Percentiles rank a stretch among this genome's conserved stretches.
phyloP scores from a whole-genome alignment of 2,329 filamentous ascomycete genomes.

The Trichoderma harzianum region DNA sequence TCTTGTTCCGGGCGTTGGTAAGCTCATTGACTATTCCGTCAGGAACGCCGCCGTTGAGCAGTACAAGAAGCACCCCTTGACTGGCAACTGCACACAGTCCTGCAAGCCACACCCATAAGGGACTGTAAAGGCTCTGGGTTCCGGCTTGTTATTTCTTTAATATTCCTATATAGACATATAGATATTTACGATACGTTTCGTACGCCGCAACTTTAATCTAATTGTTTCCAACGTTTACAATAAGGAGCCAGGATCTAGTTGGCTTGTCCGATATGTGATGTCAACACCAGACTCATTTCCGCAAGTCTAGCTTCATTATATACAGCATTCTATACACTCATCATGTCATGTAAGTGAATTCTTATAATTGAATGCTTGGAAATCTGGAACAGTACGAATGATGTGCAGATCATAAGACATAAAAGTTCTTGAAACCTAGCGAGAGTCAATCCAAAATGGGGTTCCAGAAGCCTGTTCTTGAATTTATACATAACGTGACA shows the following conservation, averaged over 20 bases:
- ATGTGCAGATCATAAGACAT: neutral
- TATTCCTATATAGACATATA: neutral
- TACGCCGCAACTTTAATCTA: neutral
- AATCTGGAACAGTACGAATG: neutral
- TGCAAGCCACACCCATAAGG: neutral
- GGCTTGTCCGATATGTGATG: neutral
- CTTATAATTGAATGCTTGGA: neutral
- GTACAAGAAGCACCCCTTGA: neutral
- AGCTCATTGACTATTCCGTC: slow-evolving; percentile 4
- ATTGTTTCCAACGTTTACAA: neutral
- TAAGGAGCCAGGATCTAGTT: neutral
- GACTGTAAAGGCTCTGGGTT: neutral
- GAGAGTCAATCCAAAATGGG: neutral
- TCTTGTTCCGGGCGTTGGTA: neutral
- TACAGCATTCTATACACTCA: neutral
- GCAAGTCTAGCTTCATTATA: neutral
- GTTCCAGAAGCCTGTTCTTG: neutral
- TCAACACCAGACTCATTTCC: neutral
- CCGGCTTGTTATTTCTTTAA: neutral
- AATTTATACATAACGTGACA: neutral
- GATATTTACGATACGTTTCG: neutral
- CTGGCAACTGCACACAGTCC: neutral
- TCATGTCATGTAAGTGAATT: neutral
- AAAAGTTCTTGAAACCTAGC: neutral
- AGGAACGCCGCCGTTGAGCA: neutral